Evolutionary conservation across 805 yeast species (phyloP), one percentile per base, ranked within the genome.

Genomic region (Groenewaldozyma tartarivorans): DNA sequence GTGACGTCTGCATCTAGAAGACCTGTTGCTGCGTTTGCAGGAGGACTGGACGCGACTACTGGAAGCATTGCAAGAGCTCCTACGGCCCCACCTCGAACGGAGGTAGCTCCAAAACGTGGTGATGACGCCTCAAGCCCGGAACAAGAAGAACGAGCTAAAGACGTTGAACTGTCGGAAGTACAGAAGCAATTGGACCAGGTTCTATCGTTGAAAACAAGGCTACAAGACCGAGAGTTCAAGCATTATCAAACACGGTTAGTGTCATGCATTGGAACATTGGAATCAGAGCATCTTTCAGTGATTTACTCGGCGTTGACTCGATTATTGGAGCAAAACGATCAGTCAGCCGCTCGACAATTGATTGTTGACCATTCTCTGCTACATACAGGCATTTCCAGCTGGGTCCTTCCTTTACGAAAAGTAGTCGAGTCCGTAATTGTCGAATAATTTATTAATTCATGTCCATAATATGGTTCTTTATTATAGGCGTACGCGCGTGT

Each of bases 391-490:
- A 72, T 74, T 7, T 66, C 75, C 39, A 58, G 61, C 19, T 82
- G 94, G 94, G 75, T 82, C 46, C 67, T 75, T 20, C 81, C 88
- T 3, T 62, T 82, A 40, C 69, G 78, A 38, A 77, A 77, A 53
- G 56, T 80, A 3, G 49, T 74, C 13, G 74, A 72, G 40, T 33
- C 38, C 16, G 36, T 39, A 33, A 18, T 19, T 7, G 11, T 24
- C 11, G 29, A 24, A 7, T 24, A 13, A 38, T 35, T n/a, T n/a
- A n/a, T n/a, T n/a, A n/a, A n/a, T n/a, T n/a, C n/a, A n/a, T 24
- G n/a, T 30, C 18, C 20, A 21, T 11, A 33, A 52, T 46, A 48
- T 46, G 48, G 37, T 48, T 44, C 24, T 20, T 29, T 16, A 18
- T n/a, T 36, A 15, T 35, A 16, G 17, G 30, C 31, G 20, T 20